Conservation (phyloP, 768 basidiomycete genomes). For the Calocybe gangraenosa region DNA sequence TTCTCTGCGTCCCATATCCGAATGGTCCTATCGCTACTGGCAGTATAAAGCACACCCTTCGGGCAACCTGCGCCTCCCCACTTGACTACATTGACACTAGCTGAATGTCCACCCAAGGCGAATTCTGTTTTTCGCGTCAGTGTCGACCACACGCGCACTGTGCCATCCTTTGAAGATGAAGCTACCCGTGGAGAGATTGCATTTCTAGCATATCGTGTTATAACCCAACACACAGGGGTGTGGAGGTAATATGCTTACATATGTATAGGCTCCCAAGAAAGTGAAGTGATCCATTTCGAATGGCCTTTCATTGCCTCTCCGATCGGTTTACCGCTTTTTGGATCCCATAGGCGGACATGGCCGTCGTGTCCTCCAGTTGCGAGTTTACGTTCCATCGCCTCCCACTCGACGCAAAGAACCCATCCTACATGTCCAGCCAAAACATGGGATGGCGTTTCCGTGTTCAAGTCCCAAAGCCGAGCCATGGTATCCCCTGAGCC, state of each 20-base stretch:
- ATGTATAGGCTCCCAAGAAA: constrained; percentile 96
- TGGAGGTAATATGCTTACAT: no score
- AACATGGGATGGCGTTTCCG: constrained; percentile 86
- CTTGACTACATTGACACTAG: constrained; percentile 90
- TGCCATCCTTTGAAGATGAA: constrained; percentile 94
- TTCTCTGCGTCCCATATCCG: constrained; percentile 87
- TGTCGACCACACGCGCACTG: constrained; percentile 92
- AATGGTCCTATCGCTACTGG: constrained; percentile 90
- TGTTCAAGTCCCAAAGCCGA: constrained; percentile 91
- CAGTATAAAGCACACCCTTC: constrained; percentile 86
- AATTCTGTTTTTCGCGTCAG: constrained; percentile 70
- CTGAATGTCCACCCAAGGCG: constrained; percentile 88
- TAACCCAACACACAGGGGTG: no score
- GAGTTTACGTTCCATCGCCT: constrained; percentile 83
- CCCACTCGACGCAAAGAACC: constrained; percentile 98
- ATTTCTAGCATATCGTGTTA: no score
- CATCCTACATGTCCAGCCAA: constrained; percentile 89
- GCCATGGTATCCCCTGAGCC: constrained; percentile 94
- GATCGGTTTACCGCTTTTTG: constrained; percentile 81
- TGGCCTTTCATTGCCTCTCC: constrained; percentile 92
- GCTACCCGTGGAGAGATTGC: constrained; percentile 77
- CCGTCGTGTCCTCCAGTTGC: constrained; percentile 96
- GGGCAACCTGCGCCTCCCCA: constrained; percentile 80
- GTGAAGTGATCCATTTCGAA: constrained; percentile 92
- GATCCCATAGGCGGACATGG: constrained; percentile 91